Percentiles rank a stretch among this genome's conserved stretches.
Conservation (phyloP, 192 early-diverging fungal species). For the Obelidium mucronatum region DNA sequence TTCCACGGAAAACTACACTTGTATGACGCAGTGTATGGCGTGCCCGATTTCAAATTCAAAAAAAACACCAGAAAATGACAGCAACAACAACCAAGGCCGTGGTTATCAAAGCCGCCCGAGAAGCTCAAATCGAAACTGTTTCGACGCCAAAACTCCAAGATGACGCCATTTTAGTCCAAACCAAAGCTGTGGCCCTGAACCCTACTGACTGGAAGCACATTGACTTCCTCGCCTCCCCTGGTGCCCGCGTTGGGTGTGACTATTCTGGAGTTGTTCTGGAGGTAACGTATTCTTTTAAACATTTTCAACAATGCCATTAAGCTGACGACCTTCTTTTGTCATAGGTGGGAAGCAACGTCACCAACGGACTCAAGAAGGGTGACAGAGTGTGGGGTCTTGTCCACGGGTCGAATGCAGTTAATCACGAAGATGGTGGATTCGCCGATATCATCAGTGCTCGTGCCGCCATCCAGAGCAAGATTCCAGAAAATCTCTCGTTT, state of each 20-base stretch:
- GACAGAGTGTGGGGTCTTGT: not conserved
- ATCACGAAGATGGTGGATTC: slow-evolving; percentile 10
- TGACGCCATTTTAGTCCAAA: not conserved
- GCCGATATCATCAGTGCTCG: not conserved
- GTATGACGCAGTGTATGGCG: too few relatives aligned
- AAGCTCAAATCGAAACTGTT: too few relatives aligned
- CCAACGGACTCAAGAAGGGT: not conserved
- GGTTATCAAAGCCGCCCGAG: too few relatives aligned
- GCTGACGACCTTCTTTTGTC: too few relatives aligned
- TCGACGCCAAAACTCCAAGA: not conserved
- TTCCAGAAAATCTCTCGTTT: not conserved
- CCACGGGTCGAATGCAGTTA: not conserved
- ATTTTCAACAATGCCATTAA: not conserved
- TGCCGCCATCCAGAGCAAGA: not conserved
- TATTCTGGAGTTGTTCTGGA: not conserved
- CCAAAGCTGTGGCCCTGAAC: not conserved
- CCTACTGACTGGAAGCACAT: not conserved
- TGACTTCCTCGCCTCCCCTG: not conserved
- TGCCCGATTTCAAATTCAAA: too few relatives aligned
- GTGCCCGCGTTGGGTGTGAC: not conserved
- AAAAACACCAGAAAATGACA: too few relatives aligned
- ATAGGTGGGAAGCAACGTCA: slow-evolving; percentile 3
- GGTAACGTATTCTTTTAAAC: not conserved
- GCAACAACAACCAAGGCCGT: too few relatives aligned
- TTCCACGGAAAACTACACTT: too few relatives aligned